Evolutionary conservation across 1,284 basidiomycete species (phyloP).

Genomic region (Moniliella sp.): DNA sequence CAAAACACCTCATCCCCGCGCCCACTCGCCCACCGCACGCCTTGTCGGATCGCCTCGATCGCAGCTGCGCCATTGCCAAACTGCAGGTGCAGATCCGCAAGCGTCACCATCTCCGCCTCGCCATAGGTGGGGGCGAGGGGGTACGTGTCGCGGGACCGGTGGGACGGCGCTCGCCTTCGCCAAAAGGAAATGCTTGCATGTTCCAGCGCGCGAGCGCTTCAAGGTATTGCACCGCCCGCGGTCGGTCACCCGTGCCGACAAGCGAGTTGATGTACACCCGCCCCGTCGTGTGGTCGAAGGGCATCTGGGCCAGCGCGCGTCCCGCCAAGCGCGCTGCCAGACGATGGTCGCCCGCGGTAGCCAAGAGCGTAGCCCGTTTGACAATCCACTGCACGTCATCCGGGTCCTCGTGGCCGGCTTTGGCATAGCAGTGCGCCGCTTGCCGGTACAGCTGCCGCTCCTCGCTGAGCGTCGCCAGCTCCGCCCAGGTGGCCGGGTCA

Average conservation of each 20-base stretch:
- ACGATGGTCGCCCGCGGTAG: slow-evolving; percentile 50
- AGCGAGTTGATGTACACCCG: slow-evolving; percentile 58
- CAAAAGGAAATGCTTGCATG: slow-evolving; percentile 30
- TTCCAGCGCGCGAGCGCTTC: slow-evolving; percentile 43
- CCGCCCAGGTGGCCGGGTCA: slow-evolving; percentile 39
- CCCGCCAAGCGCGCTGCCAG: slow-evolving; percentile 57
- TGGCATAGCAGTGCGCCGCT: slow-evolving; percentile 72
- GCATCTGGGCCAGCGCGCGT: slow-evolving; percentile 50
- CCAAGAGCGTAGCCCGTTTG: slow-evolving; percentile 66
- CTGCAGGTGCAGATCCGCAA: not conserved
- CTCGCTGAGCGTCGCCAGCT: slow-evolving; percentile 43
- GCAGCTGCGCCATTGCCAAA: slow-evolving; percentile 1
- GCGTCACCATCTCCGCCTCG: not conserved
- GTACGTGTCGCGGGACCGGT: slow-evolving; percentile 37
- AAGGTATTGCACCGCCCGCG: slow-evolving; percentile 46
- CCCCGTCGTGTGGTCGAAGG: slow-evolving; percentile 60
- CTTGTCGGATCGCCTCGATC: slow-evolving; percentile 42
- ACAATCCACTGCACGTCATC: slow-evolving; percentile 64
- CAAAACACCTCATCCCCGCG: slow-evolving; percentile 52
- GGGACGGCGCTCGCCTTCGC: slow-evolving; percentile 69
- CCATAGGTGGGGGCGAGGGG: not conserved
- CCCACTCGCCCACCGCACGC: slow-evolving; percentile 72
- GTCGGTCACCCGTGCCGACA: slow-evolving; percentile 47
- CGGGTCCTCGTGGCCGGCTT: slow-evolving; percentile 57
- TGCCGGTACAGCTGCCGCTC: slow-evolving; percentile 55